These are phyloP conservation scores for Parasitella parasitica DNA, from an alignment of 371 early-diverging fungal species.

Conservation along the genomic window DNA sequence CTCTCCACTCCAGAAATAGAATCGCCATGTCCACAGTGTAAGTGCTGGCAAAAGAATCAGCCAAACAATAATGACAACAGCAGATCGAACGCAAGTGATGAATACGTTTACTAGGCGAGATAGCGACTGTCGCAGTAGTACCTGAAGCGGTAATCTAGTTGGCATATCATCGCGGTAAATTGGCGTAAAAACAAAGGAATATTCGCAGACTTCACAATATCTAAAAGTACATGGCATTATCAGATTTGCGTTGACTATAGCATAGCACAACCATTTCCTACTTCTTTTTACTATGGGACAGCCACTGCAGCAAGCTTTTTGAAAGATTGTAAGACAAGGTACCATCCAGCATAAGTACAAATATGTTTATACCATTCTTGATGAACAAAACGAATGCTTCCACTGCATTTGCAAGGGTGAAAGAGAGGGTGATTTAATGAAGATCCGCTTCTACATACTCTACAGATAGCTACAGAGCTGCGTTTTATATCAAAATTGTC, in stretches of 20 bases:
- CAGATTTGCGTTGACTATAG: too few relatives aligned
- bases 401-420: slow-evolving; percentile 77
- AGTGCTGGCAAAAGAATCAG: slow-evolving; percentile 75
- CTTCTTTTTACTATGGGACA: slow-evolving; percentile 81
- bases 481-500: not conserved
- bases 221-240: slow-evolving; percentile 23
- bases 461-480: slow-evolving; percentile 53
- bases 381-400: slow-evolving; percentile 74
- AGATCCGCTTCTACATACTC: slow-evolving; percentile 69
- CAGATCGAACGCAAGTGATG: slow-evolving; percentile 26
- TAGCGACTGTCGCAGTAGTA: slow-evolving; percentile 55
- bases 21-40: slow-evolving; percentile 78
- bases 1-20: slow-evolving; percentile 76
- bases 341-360: too few relatives aligned
- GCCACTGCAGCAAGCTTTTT: slow-evolving; percentile 79
- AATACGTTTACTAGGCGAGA: slow-evolving; percentile 31
- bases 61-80: slow-evolving; percentile 75
- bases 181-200: slow-evolving; percentile 77
- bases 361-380: slow-evolving; percentile 71
- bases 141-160: slow-evolving; percentile 49
- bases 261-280: slow-evolving; percentile 6
- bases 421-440: slow-evolving; percentile 65
- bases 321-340: too few relatives aligned
- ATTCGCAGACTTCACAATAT: slow-evolving; percentile 85
- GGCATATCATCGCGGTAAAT: slow-evolving; percentile 77